phyloP scores from a whole-genome alignment of 768 basidiomycete genomes.

The Rubroboletus pulcherrimus region DNA sequence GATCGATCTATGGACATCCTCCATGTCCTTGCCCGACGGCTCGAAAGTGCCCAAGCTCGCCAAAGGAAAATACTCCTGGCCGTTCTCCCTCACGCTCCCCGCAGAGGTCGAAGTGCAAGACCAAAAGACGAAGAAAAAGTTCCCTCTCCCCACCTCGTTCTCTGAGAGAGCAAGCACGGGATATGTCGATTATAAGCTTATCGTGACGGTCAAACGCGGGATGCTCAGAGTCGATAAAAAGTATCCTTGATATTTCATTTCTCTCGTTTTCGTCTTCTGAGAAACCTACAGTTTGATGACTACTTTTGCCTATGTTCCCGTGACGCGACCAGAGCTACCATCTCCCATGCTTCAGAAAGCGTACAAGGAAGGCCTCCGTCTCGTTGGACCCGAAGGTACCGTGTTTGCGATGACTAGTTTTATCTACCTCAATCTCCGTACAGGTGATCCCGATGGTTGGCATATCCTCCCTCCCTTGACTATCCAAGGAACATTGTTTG shows the following conservation, averaged over 20 bases:
- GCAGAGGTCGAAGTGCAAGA: conserved; percentile 38
- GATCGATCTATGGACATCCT: conserved; percentile 40
- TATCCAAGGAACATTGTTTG: conserved; percentile 36
- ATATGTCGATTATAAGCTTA: conserved; percentile 54
- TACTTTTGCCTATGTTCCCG: conserved; percentile 32
- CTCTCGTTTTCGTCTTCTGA: not conserved
- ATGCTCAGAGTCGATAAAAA: conserved; percentile 47
- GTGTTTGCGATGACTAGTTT: not conserved
- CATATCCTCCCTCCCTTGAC: conserved; percentile 30
- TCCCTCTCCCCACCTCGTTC: conserved; percentile 50
- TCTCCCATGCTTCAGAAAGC: conserved; percentile 37
- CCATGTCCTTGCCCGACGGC: conserved; percentile 21
- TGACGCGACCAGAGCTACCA: conserved; percentile 32
- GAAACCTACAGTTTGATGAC: conserved; percentile 28
- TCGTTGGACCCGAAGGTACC: conserved; percentile 34
- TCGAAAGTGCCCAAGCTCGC: conserved; percentile 34
- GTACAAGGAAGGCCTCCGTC: conserved; percentile 30
- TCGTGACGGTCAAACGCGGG: conserved; percentile 47
- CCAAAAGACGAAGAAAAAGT: conserved; percentile 34
- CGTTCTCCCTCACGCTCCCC: conserved; percentile 48
- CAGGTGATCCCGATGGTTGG: conserved; percentile 41
- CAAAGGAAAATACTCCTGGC: conserved; percentile 45
- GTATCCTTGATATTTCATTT: conserved; percentile 28
- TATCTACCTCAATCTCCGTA: not conserved
- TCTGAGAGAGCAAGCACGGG: conserved; percentile 52